Evolutionary conservation across 164 flowering plant species (phyloP).

Genomic region (Akebia trifoliata): DNA sequence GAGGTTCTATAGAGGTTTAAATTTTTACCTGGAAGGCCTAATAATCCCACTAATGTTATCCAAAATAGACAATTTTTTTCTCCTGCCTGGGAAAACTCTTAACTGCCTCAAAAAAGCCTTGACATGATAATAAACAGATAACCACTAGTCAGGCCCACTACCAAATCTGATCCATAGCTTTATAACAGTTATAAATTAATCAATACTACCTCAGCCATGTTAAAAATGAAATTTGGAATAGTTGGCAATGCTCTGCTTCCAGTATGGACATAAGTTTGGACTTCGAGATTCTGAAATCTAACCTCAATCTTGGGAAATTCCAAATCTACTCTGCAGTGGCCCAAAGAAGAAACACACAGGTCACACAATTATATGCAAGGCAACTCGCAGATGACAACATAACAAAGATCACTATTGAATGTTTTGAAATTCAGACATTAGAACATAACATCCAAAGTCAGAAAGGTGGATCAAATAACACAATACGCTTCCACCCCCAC

Average conservation of each 20-base stretch:
- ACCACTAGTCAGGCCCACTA: not conserved
- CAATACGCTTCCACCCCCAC: no score
- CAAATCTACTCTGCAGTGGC: slow-evolving; percentile 71
- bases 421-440: not conserved
- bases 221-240: slow-evolving; percentile 76
- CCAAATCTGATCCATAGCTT: not conserved
- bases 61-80: slow-evolving; percentile 61
- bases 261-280: slow-evolving; percentile 67
- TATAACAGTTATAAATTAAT: not conserved
- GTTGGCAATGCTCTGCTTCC: slow-evolving; percentile 97
- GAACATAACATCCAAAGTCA: not conserved
- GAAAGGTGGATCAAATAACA: no score
- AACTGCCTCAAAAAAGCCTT: slow-evolving; percentile 73
- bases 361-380: not conserved
- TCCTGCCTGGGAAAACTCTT: slow-evolving; percentile 46
- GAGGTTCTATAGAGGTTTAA: not conserved
- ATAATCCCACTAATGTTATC: slow-evolving; percentile 71
- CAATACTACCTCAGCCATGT: slow-evolving; percentile 76
- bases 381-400: not conserved
- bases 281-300: slow-evolving; percentile 63
- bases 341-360: not conserved
- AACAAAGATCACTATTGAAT: not conserved
- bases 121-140: slow-evolving; percentile 7
- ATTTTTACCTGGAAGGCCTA: slow-evolving; percentile 79
- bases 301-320: slow-evolving; percentile 89